These are phyloP conservation scores for Thelonectria discophora DNA, from an alignment of 2,329 filamentous ascomycete species.

Conservation along the genomic window DNA sequence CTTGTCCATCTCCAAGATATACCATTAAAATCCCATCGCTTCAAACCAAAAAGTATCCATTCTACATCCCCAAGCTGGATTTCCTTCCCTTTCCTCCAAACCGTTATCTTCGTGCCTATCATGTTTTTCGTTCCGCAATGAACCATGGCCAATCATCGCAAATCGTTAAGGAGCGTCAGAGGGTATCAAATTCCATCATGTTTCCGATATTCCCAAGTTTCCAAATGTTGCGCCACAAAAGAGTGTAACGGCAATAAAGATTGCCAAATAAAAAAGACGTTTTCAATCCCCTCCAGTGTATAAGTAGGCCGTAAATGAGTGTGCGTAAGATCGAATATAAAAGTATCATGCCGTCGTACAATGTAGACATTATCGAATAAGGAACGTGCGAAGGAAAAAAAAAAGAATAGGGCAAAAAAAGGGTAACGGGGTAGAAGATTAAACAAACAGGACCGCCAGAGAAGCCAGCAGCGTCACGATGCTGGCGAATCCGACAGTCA, in stretches of 20 bases:
- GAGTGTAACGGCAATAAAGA: conserved; percentile 30
- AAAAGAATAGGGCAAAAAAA: conserved; percentile 8
- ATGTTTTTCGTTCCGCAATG: neutral
- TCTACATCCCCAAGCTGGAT: conserved; percentile 3
- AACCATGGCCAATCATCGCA: conserved; percentile 1
- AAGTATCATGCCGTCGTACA: conserved; percentile 27
- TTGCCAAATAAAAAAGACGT: conserved; percentile 28
- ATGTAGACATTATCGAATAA: conserved; percentile 36
- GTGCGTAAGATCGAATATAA: conserved; percentile 29
- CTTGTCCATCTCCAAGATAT: neutral
- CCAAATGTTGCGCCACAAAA: conserved; percentile 35
- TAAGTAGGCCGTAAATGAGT: conserved; percentile 31
- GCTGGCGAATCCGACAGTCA: conserved; percentile 30
- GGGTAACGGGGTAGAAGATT: conserved; percentile 28
- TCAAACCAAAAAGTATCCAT: conserved; percentile 4
- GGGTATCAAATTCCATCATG: conserved; percentile 36
- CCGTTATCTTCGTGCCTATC: neutral
- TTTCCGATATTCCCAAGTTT: conserved; percentile 22
- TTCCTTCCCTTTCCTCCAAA: neutral
- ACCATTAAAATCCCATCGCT: conserved; percentile 15
- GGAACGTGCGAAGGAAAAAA: conserved; percentile 43
- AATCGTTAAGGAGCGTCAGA: conserved; percentile 34
- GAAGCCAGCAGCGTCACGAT: conserved; percentile 34
- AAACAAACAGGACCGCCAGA: conserved; percentile 34
- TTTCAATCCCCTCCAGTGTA: conserved; percentile 13